Evolutionary conservation across 1,284 basidiomycete genomes (phyloP).

Genomic region (Chalciporus sp.): DNA sequence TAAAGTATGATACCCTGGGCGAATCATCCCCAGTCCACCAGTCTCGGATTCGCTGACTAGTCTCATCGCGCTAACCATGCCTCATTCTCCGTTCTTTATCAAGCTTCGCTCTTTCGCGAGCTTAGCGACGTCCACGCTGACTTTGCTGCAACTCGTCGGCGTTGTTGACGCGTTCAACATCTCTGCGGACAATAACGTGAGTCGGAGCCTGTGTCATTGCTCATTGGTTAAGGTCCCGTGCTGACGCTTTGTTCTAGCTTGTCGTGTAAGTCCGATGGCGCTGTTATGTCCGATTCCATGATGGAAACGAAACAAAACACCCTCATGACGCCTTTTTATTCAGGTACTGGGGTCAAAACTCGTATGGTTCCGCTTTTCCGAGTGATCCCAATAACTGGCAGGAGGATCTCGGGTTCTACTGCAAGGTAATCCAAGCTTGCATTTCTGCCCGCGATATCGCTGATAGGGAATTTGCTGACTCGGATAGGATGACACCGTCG

Average conservation of each 20-base stretch:
- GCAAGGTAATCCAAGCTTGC: conserved; percentile 14
- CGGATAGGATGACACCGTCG: conserved; percentile 17
- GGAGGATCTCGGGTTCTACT: conserved; percentile 31
- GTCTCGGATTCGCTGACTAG: no score
- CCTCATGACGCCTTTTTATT: neutral
- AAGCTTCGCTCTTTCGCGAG: no score
- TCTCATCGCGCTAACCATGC: no score
- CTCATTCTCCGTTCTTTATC: no score
- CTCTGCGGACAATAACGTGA: no score
- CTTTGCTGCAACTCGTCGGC: no score
- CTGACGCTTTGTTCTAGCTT: conserved; percentile 16
- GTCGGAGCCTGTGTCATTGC: conserved; percentile 5
- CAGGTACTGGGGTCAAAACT: conserved; percentile 38
- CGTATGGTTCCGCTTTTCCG: conserved; percentile 33
- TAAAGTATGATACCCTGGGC: no score
- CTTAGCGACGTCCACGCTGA: no score
- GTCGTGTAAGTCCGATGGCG: conserved; percentile 20
- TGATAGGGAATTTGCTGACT: neutral
- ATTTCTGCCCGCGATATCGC: neutral
- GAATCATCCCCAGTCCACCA: no score
- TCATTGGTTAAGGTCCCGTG: neutral
- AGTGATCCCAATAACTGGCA: conserved; percentile 29
- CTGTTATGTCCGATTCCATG: neutral
- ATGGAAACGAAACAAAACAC: neutral
- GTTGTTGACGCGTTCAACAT: no score